These are phyloP conservation scores for Dipteronia dyeriana DNA, from an alignment of 345 rosid species.

Conservation along the genomic window DNA sequence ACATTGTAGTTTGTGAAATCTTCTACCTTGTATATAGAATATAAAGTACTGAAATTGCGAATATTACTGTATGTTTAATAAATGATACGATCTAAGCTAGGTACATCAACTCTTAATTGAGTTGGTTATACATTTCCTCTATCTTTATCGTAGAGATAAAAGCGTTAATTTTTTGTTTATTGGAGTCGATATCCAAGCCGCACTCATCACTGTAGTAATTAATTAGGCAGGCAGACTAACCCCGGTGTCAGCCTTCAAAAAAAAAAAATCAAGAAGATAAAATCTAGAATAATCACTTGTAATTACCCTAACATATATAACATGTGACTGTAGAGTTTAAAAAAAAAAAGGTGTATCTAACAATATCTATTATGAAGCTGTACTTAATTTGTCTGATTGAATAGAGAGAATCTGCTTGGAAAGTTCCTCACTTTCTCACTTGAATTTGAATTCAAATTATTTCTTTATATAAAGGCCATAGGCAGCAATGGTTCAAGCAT, in stretches of 20 bases:
- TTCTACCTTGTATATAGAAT: neutral
- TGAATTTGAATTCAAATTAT: conserved; percentile 10
- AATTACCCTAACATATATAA: neutral
- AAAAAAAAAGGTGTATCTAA: neutral
- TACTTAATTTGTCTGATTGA: conserved; percentile 13
- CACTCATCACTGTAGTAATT: too few species aligned
- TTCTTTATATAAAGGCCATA: conserved; percentile 28
- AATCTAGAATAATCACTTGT: neutral
- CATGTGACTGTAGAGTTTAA: neutral
- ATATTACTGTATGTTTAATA: too few species aligned
- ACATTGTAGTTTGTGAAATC: neutral
- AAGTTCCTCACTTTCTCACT: conserved; percentile 33
- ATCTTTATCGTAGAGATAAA: too few species aligned
- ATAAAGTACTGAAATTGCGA: too few species aligned
- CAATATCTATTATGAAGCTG: neutral
- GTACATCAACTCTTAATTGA: too few species aligned
- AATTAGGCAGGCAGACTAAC: too few species aligned
- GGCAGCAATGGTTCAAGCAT: neutral
- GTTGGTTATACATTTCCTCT: too few species aligned
- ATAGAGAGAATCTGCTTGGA: conserved; percentile 36
- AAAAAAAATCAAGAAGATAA: too few species aligned
- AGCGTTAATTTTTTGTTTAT: too few species aligned
- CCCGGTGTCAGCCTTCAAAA: too few species aligned
- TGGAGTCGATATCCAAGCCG: too few species aligned
- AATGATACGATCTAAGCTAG: too few species aligned